phyloP scores from a whole-genome alignment of 306 rosid genomes.

The Abrus precatorius region DNA sequence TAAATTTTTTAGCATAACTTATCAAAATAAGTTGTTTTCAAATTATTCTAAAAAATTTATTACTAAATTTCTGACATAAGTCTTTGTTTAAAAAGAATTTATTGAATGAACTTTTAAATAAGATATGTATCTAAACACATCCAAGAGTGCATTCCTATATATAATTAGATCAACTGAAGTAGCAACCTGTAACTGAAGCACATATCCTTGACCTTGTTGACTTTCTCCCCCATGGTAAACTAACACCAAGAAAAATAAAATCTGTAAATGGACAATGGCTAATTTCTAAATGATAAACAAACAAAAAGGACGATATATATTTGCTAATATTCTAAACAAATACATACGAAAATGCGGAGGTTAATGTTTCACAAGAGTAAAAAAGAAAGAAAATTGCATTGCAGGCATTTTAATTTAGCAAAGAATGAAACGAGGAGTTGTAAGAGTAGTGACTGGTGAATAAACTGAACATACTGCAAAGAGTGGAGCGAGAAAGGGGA shows the following conservation, averaged over 20 bases:
- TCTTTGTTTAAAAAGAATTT: no score
- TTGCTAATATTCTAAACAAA: not conserved
- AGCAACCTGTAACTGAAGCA: conserved; percentile 46
- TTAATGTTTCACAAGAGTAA: not conserved
- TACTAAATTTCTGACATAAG: no score
- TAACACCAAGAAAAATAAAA: not conserved
- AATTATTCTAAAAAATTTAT: no score
- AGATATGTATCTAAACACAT: no score
- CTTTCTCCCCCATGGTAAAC: conserved; percentile 37
- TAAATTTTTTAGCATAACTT: no score
- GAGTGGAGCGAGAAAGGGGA: not conserved
- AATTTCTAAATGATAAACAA: not conserved
- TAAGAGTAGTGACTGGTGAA: not conserved
- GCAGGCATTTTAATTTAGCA: not conserved
- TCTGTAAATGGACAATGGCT: not conserved
- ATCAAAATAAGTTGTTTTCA: no score
- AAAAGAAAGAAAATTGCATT: not conserved
- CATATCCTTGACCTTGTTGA: conserved; percentile 12
- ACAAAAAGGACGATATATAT: not conserved
- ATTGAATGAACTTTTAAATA: no score
- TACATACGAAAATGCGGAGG: not conserved
- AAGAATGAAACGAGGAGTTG: not conserved
- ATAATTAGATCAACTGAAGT: not conserved
- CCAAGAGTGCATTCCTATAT: not conserved
- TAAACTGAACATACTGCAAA: conserved; percentile 11